A percentile compares a stretch with the other conserved stretches of the same genome.
These are phyloP conservation scores for Mycena vitilis DNA, from an alignment of 768 basidiomycete genomes.

Conservation along the genomic window DNA sequence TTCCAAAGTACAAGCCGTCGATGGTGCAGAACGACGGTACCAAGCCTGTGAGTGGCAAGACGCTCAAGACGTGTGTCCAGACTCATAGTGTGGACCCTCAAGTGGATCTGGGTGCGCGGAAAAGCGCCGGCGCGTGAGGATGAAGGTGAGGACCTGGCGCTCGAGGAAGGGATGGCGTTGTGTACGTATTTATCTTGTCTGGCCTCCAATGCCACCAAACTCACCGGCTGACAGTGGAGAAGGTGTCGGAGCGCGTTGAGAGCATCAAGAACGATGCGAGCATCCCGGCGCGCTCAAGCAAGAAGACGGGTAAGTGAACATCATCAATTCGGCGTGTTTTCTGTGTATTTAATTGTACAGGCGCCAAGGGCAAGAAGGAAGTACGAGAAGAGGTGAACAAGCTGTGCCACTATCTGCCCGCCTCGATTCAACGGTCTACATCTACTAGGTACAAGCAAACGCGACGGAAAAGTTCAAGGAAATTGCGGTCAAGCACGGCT, in stretches of 20 bases:
- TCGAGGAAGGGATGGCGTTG: slow-evolving; percentile 57
- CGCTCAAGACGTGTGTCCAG: neutral
- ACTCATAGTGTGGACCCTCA: too few species aligned
- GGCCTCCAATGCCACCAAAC: too few species aligned
- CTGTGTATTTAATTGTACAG: slow-evolving; percentile 35
- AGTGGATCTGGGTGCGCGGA: slow-evolving; percentile 78
- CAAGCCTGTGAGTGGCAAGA: slow-evolving; percentile 67
- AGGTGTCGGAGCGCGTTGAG: slow-evolving; percentile 67
- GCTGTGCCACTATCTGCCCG: neutral
- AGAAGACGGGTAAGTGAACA: slow-evolving; percentile 60
- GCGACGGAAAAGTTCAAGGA: slow-evolving; percentile 68
- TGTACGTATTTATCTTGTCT: slow-evolving; percentile 48
- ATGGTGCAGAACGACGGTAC: slow-evolving; percentile 84
- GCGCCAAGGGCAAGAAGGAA: slow-evolving; percentile 80
- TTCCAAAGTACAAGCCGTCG: slow-evolving; percentile 72
- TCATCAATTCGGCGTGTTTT: neutral
- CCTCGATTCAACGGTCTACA: neutral
- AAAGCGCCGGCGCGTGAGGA: slow-evolving; percentile 41
- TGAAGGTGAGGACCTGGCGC: slow-evolving; percentile 46
- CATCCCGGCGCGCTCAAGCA: slow-evolving; percentile 75
- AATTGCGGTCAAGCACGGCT: slow-evolving; percentile 66
- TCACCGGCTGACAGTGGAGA: slow-evolving; percentile 66
- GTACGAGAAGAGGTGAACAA: slow-evolving; percentile 70
- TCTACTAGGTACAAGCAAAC: slow-evolving; percentile 65
- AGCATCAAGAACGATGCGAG: slow-evolving; percentile 74